These are phyloP conservation scores for Phytophthora megakarya DNA, from an alignment of 352 stramenopile genomes.

Conservation along the genomic window DNA sequence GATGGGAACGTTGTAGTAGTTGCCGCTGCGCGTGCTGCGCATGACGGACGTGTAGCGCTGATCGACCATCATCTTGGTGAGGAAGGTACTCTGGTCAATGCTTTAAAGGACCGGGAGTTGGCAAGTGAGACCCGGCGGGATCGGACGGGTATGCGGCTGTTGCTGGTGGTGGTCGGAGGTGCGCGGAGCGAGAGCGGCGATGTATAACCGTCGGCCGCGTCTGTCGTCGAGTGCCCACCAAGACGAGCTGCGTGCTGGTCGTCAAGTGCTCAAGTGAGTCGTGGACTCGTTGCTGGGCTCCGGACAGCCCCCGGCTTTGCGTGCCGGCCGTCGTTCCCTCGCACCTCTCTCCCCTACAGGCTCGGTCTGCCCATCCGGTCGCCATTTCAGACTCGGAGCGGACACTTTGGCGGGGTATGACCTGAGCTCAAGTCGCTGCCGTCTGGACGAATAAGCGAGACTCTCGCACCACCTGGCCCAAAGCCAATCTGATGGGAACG, in stretches of 20 bases:
- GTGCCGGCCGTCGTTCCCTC: slow-evolving; percentile 23
- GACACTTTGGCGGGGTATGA: slow-evolving; percentile 21
- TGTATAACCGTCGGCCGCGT: slow-evolving; percentile 14
- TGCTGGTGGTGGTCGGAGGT: slow-evolving; percentile 15
- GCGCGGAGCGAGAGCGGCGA: slow-evolving; percentile 3
- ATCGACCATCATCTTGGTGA: slow-evolving; percentile 46
- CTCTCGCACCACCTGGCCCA: slow-evolving; percentile 4
- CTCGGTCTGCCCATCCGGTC: slow-evolving; percentile 32
- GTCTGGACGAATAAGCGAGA: slow-evolving; percentile 17
- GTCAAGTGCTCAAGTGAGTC: slow-evolving; percentile 39
- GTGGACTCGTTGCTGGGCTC: slow-evolving; percentile 18
- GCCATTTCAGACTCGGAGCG: slow-evolving; percentile 23
- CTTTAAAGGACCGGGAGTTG: slow-evolving; percentile 16
- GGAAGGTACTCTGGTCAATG: slow-evolving; percentile 21
- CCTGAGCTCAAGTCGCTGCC: slow-evolving; percentile 21
- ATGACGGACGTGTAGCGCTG: slow-evolving; percentile 52
- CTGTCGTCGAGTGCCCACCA: slow-evolving; percentile 27
- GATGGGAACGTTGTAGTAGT: slow-evolving; percentile 66
- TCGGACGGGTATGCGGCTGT: neutral
- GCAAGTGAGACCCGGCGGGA: slow-evolving; percentile 22
- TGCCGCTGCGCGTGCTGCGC: slow-evolving; percentile 61
- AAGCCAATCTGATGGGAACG: slow-evolving; percentile 40
- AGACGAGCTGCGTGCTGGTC: slow-evolving; percentile 31
- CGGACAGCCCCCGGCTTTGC: slow-evolving; percentile 6
- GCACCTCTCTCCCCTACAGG: slow-evolving; percentile 22